Conservation (phyloP, 2,329 filamentous ascomycete genomes). For the Camillea tinctor region DNA sequence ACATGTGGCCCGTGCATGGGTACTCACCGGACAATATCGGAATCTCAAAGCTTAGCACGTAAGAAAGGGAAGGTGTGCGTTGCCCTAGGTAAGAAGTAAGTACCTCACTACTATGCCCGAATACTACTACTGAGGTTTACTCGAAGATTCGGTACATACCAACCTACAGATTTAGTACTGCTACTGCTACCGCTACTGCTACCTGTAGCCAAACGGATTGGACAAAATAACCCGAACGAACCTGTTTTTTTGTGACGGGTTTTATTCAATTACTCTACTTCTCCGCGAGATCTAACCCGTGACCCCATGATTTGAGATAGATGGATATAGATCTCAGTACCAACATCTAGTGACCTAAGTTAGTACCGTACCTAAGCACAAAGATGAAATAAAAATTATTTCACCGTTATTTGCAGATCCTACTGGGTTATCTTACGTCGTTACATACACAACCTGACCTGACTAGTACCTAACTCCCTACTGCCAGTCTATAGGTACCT, state of each 20-base stretch:
- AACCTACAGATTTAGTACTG: no score
- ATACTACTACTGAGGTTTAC: no score
- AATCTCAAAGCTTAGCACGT: slow-evolving; percentile 13
- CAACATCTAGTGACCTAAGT: not conserved
- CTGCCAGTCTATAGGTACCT: no score
- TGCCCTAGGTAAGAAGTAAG: slow-evolving; percentile 1
- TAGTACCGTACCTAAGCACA: no score
- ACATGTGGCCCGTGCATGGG: not conserved
- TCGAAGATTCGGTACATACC: not conserved
- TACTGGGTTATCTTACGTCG: no score
- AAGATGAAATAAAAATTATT: no score
- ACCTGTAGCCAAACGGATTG: not conserved
- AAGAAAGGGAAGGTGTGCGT: not conserved
- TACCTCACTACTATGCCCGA: not conserved
- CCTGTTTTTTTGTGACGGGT: slow-evolving; percentile 1
- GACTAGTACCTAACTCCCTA: no score
- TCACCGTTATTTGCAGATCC: no score
- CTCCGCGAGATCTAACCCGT: not conserved
- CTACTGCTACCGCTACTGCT: no score
- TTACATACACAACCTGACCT: no score
- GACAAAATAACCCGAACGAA: not conserved
- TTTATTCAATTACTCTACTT: not conserved
- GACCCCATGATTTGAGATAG: not conserved
- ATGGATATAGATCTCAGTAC: not conserved
- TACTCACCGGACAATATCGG: slow-evolving; percentile 23